phyloP scores from a whole-genome alignment of 2,329 filamentous ascomycete genomes.

The Sclerotinia sclerotiorum region DNA sequence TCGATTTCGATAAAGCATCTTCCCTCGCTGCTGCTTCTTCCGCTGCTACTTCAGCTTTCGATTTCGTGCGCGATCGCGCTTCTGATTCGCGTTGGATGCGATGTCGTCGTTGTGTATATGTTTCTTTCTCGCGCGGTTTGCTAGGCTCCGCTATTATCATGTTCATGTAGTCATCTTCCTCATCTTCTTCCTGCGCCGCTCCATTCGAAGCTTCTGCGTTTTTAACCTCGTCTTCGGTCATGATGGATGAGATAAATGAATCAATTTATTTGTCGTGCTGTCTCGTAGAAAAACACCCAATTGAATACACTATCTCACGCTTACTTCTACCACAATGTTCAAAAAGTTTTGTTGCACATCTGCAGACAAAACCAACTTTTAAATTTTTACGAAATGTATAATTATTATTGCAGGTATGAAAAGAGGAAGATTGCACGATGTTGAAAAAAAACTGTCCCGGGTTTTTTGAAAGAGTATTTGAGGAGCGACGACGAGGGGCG shows the following conservation, averaged over 20 bases:
- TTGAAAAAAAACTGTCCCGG: background rate
- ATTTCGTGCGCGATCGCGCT: conserved; percentile 66
- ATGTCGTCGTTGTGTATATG: conserved; percentile 56
- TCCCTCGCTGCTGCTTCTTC: conserved; percentile 73
- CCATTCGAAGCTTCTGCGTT: background rate
- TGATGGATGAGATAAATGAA: background rate
- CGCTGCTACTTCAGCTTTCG: conserved; percentile 79
- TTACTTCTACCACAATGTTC: background rate
- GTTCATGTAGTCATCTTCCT: conserved; percentile 92
- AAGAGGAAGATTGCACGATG: background rate
- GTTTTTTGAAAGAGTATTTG: background rate
- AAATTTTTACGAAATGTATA: background rate
- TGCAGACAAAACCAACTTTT: background rate
- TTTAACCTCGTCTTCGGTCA: background rate
- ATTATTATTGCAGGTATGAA: background rate
- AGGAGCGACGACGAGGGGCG: background rate
- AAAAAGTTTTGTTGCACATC: conserved; percentile 2
- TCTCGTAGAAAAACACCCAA: background rate
- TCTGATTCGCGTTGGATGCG: conserved; percentile 60
- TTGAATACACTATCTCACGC: background rate
- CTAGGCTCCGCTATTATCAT: conserved; percentile 79
- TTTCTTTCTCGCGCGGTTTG: conserved; percentile 52
- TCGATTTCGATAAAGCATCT: conserved; percentile 69
- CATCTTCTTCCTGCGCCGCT: conserved; percentile 33
- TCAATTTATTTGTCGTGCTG: background rate